These are phyloP conservation scores for Ophiocordyceps camponoti-saundersi DNA, from an alignment of 2,329 filamentous ascomycete genomes.

Conservation along the genomic window DNA sequence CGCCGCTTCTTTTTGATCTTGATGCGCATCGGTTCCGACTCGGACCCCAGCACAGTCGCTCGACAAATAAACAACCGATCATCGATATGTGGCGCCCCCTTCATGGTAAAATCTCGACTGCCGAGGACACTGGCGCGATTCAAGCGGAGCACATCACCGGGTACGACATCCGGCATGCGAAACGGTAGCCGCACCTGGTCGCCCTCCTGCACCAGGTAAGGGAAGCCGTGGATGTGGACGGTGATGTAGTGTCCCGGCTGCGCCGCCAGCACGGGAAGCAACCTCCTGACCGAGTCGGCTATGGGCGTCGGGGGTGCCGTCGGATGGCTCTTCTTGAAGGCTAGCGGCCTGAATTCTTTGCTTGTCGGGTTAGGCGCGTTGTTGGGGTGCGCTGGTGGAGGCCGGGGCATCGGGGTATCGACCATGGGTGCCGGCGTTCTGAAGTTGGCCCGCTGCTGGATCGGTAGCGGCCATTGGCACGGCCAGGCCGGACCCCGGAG, in stretches of 20 bases:
- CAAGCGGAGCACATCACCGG: conserved; percentile 75
- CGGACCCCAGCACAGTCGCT: conserved; percentile 68
- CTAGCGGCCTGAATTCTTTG: conserved; percentile 15
- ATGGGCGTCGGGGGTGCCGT: conserved; percentile 20
- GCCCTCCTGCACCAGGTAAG: conserved; percentile 64
- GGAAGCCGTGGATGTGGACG: conserved; percentile 60
- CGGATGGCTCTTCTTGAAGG: conserved; percentile 23
- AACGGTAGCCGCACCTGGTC: conserved; percentile 66
- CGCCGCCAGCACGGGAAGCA: conserved; percentile 54
- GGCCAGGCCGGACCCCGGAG: conserved; percentile 25
- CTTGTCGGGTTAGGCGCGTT: conserved; percentile 20
- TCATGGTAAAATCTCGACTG: conserved; percentile 78
- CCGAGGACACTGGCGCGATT: conserved; percentile 74
- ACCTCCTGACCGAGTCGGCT: conserved; percentile 35
- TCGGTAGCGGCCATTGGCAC: conserved; percentile 9
- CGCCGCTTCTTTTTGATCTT: conserved; percentile 73
- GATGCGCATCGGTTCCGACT: conserved; percentile 60
- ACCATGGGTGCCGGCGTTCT: conserved; percentile 33
- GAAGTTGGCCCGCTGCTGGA: conserved; percentile 18
- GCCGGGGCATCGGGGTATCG: conserved; percentile 14
- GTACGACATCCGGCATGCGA: conserved; percentile 55
- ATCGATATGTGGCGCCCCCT: conserved; percentile 67
- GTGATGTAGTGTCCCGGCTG: conserved; percentile 67
- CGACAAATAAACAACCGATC: conserved; percentile 72
- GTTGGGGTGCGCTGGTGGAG: conserved; percentile 14